Conservation (phyloP, 2,329 filamentous ascomycete genomes). For the Trichophyton schoenleinii region DNA sequence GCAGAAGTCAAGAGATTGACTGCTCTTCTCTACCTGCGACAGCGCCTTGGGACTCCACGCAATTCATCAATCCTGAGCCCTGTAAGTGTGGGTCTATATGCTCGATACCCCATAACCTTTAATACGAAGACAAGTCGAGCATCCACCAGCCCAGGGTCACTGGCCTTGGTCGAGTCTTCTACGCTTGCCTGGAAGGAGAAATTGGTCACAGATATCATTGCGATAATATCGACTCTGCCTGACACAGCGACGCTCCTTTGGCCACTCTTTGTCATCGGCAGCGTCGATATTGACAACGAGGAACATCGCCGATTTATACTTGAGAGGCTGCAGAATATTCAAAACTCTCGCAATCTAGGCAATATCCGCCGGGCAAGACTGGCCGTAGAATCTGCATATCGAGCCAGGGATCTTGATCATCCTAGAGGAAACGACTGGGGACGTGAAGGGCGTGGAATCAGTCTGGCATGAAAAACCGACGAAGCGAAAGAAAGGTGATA, state of each 20-base stretch:
- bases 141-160: not conserved
- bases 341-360: slow-evolving; percentile 19
- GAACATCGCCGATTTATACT: slow-evolving; percentile 21
- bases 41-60: slow-evolving; percentile 14
- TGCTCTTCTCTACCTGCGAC: slow-evolving; percentile 20
- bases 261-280: slow-evolving; percentile 19
- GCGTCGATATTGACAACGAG: slow-evolving; percentile 16
- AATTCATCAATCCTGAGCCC: slow-evolving; percentile 3
- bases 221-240: slow-evolving; percentile 15
- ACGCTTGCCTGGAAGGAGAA: slow-evolving; percentile 9
- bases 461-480: slow-evolving; percentile 8
- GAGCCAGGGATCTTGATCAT: slow-evolving; percentile 11
- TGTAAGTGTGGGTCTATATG: not conserved
- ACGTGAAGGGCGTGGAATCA: slow-evolving; percentile 7
- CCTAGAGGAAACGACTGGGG: slow-evolving; percentile 12
- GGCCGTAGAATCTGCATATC: slow-evolving; percentile 17
- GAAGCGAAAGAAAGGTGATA: not conserved
- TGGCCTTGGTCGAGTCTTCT: slow-evolving; percentile 2
- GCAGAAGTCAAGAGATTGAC: slow-evolving; percentile 21
- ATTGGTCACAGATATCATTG: slow-evolving; percentile 15
- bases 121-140: not conserved
- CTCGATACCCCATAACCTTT: slow-evolving; percentile 1
- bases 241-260: slow-evolving; percentile 16
- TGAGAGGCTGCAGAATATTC: slow-evolving; percentile 17
- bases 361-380: slow-evolving; percentile 17